Evolutionary conservation across 2,329 filamentous ascomycete genomes (phyloP).

Genomic region (Venturia nashicola): DNA sequence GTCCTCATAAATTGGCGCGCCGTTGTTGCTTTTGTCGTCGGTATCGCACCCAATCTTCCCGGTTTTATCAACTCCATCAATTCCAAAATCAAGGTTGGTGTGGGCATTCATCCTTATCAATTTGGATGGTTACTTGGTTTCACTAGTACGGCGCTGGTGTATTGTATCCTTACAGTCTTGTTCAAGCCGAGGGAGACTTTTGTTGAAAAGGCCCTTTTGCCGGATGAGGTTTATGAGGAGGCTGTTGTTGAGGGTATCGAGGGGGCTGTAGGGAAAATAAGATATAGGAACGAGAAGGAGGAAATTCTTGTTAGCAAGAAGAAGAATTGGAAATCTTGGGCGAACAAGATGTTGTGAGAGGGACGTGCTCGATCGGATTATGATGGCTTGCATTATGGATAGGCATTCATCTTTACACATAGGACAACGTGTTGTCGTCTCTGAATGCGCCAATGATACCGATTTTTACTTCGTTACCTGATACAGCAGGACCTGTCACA

Average conservation of each 20-base stretch:
- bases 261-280: background rate
- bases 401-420: conserved; percentile 16
- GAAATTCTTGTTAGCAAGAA: conserved; percentile 17
- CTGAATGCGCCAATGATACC: conserved; percentile 53
- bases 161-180: conserved; percentile 29
- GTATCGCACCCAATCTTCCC: conserved; percentile 44
- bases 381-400: background rate
- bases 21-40: conserved; percentile 42
- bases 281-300: conserved; percentile 4
- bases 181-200: conserved; percentile 27
- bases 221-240: conserved; percentile 26
- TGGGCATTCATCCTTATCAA: conserved; percentile 44
- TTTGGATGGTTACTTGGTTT: conserved; percentile 59
- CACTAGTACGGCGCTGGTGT: conserved; percentile 41
- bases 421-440: conserved; percentile 61
- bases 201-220: conserved; percentile 27
- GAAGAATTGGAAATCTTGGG: conserved; percentile 20
- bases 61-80: conserved; percentile 37
- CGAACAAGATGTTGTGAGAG: conserved; percentile 21
- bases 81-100: conserved; percentile 26
- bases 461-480: conserved; percentile 51
- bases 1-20: conserved; percentile 51
- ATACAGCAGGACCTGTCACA: conserved; percentile 61
- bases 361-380: background rate
- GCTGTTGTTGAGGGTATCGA: conserved; percentile 9